A percentile compares a stretch with the other conserved stretches of the same genome.
These are phyloP conservation scores for Sclerotinia minor DNA, from an alignment of 2,329 filamentous ascomycete genomes.

Conservation along the genomic window DNA sequence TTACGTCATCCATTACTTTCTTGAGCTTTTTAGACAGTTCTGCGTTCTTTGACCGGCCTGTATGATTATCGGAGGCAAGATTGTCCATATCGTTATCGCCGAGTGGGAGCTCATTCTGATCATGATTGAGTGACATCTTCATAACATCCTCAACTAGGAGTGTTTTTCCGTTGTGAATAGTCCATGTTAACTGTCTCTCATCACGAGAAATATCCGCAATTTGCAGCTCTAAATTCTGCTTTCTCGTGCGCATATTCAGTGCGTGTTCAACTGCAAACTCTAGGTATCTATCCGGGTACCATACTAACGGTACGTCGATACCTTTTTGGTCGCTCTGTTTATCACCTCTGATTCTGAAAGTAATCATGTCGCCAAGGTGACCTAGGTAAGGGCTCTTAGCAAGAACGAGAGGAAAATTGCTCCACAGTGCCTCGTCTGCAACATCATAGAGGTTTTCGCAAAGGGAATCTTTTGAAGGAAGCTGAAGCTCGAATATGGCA, in stretches of 20 bases:
- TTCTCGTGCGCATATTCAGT: conserved; percentile 44
- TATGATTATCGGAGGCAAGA: conserved; percentile 2
- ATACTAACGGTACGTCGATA: conserved; percentile 52
- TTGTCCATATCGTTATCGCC: not conserved
- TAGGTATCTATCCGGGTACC: conserved; percentile 58
- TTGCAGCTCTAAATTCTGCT: conserved; percentile 31
- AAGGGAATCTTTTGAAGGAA: conserved; percentile 34
- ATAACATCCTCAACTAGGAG: conserved; percentile 41
- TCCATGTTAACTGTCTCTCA: conserved; percentile 31
- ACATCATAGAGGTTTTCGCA: conserved; percentile 41
- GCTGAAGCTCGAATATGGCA: conserved; percentile 38
- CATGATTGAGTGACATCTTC: conserved; percentile 38
- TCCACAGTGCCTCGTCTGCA: conserved; percentile 41
- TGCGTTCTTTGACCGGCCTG: conserved; percentile 26
- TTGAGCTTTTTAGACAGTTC: conserved; percentile 36
- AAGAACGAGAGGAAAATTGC: conserved; percentile 29
- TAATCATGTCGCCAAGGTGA: conserved; percentile 51
- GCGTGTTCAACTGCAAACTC: conserved; percentile 49
- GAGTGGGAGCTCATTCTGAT: conserved; percentile 27
- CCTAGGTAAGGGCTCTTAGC: conserved; percentile 38
- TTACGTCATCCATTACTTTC: conserved; percentile 39
- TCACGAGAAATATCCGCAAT: conserved; percentile 16
- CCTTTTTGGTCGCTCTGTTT: conserved; percentile 44
- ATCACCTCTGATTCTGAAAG: conserved; percentile 48
- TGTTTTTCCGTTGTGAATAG: conserved; percentile 29